Percentiles rank a stretch among this genome's conserved stretches.
Conservation (phyloP, 495 filamentous ascomycete species). For the Cetradonia linearis region DNA sequence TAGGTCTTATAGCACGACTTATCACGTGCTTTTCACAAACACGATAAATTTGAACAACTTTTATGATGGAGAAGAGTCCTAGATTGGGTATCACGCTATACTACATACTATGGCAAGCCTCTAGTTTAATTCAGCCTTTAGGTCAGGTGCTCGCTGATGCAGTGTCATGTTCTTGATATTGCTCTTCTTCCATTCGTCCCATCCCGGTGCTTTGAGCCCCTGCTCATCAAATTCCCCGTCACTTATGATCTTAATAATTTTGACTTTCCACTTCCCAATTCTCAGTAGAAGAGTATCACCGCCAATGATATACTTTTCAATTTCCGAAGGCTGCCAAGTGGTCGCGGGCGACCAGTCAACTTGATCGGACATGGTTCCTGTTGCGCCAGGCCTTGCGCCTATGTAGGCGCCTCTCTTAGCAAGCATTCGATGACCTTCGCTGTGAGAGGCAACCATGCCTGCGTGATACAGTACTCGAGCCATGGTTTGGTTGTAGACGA, state of each 20-base stretch:
- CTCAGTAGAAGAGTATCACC: slow-evolving; percentile 57
- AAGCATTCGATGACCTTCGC: slow-evolving; percentile 57
- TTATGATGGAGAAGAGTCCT: too few relatives aligned
- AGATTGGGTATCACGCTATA: not conserved
- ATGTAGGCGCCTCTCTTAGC: slow-evolving; percentile 52
- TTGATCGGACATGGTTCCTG: slow-evolving; percentile 43
- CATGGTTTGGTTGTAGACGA: slow-evolving; percentile 53
- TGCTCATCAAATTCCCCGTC: slow-evolving; percentile 53
- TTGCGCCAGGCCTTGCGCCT: slow-evolving; percentile 47
- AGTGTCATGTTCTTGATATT: slow-evolving; percentile 7
- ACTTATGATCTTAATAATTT: slow-evolving; percentile 57
- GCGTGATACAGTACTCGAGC: slow-evolving; percentile 55
- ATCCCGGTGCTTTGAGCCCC: slow-evolving; percentile 38
- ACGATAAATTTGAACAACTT: not conserved
- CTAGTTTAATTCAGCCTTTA: not conserved
- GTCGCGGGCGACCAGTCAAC: slow-evolving; percentile 55
- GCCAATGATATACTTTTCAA: slow-evolving; percentile 51
- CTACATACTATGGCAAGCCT: not conserved
- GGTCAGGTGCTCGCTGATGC: not conserved
- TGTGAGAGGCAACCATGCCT: slow-evolving; percentile 53
- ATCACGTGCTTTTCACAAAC: not conserved
- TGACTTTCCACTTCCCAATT: slow-evolving; percentile 71
- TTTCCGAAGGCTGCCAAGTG: slow-evolving; percentile 47
- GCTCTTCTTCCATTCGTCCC: slow-evolving; percentile 33
- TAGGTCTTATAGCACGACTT: slow-evolving; percentile 1